Base-by-base conservation (phyloP, 139 green algal genomes). In the Edaphochlamys debaryana region DNA sequence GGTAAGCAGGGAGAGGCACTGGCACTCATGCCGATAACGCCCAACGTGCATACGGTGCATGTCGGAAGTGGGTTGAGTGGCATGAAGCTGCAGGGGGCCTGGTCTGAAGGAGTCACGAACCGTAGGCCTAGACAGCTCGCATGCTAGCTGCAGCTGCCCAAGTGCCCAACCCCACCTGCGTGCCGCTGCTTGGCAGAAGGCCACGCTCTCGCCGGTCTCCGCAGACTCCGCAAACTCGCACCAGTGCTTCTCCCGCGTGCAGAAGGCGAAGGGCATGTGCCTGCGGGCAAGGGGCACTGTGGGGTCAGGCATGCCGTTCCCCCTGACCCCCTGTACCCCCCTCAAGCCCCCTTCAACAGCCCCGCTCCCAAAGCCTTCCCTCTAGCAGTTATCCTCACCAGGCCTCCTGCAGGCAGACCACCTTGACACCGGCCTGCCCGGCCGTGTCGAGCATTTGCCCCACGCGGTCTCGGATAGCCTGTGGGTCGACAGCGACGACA, bases 241-340 rank as follows among this genome's bases (percentile, higher is more conserved):
- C 97, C 97, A 99, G 67, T 87, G 41, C 88, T 95, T 96, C 86
- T 99, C 97, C 0, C 97, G 89, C 0, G 97, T 99, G 90, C 96
- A 99, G 87, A 99, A 98, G 27, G 91, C 97, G 91, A 99, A 99
- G 4, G 97, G 97, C 94, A 98, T 98, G 29, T 89, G 91, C 88
- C 90, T 93, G 73, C 64, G 56, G 2, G 50, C 48, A 54, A 23
- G 48, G n/a, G n/a, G n/a, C n/a, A n/a, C n/a, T n/a, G n/a, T n/a
- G n/a, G n/a, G n/a, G n/a, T n/a, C n/a, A n/a, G n/a, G n/a, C n/a
- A n/a, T n/a, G n/a, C n/a, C n/a, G n/a, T n/a, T n/a, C n/a, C n/a
- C n/a, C n/a, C n/a, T n/a, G n/a, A n/a, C n/a, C n/a, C n/a, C n/a
- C n/a, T n/a, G n/a, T n/a, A n/a, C n/a, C n/a, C n/a, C n/a, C n/a